phyloP scores from a whole-genome alignment of 306 rosid genomes.

The Castanopsis chinensis region DNA sequence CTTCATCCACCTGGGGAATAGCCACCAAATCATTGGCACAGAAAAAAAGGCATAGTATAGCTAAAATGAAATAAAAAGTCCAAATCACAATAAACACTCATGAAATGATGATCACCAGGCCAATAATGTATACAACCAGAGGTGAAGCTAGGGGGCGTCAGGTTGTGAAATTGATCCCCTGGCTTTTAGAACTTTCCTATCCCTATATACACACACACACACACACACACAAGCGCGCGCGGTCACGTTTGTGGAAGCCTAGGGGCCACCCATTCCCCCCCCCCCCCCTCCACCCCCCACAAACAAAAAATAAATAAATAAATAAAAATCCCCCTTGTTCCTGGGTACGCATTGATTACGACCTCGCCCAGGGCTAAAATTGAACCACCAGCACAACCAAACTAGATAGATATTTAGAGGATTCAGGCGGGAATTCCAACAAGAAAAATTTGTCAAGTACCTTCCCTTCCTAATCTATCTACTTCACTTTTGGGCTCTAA shows the following conservation, averaged over 20 bases:
- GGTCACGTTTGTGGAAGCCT: no score
- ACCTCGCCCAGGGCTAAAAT: background rate
- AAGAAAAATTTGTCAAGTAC: background rate
- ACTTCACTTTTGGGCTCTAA: background rate
- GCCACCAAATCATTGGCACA: constrained; percentile 6
- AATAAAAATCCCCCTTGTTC: background rate
- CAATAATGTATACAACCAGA: background rate
- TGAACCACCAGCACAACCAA: background rate
- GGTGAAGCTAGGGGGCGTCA: background rate
- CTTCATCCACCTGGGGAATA: constrained; percentile 59
- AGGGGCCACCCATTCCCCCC: no score
- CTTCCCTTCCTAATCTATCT: background rate
- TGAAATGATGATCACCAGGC: background rate
- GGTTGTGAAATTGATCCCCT: no score
- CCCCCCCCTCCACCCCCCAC: no score
- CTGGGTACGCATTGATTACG: background rate
- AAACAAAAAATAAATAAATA: no score
- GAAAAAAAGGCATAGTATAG: background rate
- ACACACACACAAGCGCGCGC: no score
- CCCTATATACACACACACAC: no score
- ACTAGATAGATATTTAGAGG: background rate
- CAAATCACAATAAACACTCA: background rate
- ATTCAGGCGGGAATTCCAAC: background rate
- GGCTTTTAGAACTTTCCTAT: no score
- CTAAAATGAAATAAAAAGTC: background rate